These are phyloP conservation scores for Russula virescens DNA, from an alignment of 768 basidiomycete genomes.

Conservation along the genomic window DNA sequence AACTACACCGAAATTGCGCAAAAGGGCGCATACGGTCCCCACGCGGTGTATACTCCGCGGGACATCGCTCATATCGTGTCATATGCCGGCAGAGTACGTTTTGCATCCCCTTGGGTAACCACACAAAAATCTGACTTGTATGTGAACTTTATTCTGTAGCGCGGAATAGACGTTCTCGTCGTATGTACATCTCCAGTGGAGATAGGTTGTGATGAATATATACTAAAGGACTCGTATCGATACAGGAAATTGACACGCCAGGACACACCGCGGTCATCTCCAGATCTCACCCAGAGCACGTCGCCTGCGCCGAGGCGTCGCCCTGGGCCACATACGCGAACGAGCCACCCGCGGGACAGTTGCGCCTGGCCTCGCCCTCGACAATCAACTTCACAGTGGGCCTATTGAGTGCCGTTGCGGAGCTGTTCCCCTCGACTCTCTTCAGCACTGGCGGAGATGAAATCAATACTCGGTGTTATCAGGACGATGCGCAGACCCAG, in stretches of 20 bases:
- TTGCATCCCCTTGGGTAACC: neutral
- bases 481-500: slow-evolving; percentile 54
- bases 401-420: slow-evolving; percentile 49
- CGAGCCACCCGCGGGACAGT: slow-evolving; percentile 80
- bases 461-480: slow-evolving; percentile 62
- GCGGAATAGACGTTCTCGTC: slow-evolving; percentile 46
- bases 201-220: neutral
- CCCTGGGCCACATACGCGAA: slow-evolving; percentile 60
- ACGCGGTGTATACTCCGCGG: slow-evolving; percentile 32
- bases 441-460: slow-evolving; percentile 84
- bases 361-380: slow-evolving; percentile 59
- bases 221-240: slow-evolving; percentile 28
- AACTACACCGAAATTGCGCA: slow-evolving; percentile 35
- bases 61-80: slow-evolving; percentile 38
- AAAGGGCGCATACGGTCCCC: slow-evolving; percentile 41
- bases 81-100: slow-evolving; percentile 42
- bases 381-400: slow-evolving; percentile 54
- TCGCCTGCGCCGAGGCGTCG: slow-evolving; percentile 55
- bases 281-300: slow-evolving; percentile 60
- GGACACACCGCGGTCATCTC: slow-evolving; percentile 72
- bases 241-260: slow-evolving; percentile 79
- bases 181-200: slow-evolving; percentile 20
- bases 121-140: neutral
- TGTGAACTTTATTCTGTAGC: slow-evolving; percentile 27
- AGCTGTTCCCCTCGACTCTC: slow-evolving; percentile 49